Conservation (phyloP, 2,329 filamentous ascomycete genomes). For the Paracorniculantispora psalliotae region DNA sequence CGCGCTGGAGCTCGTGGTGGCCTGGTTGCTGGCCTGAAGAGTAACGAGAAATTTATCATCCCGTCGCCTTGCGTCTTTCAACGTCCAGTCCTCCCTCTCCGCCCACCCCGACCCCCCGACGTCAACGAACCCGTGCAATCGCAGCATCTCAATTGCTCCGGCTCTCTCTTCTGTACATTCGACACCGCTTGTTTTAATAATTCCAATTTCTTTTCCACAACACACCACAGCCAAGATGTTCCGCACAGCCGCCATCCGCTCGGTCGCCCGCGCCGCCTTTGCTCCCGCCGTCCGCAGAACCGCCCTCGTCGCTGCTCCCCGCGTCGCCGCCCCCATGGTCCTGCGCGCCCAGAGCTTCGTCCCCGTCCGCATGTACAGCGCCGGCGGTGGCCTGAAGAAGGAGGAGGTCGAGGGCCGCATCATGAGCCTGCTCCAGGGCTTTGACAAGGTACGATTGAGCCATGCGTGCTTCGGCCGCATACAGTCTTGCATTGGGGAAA, state of each 20-base stretch:
- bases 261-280: conserved; percentile 61
- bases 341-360: conserved; percentile 59
- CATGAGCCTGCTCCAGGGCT: conserved; percentile 87
- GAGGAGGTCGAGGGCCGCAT: conserved; percentile 88
- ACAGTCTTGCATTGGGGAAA: no score
- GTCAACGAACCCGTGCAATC: background rate
- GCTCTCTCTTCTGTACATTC: conserved; percentile 6
- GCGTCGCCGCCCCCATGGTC: conserved; percentile 55
- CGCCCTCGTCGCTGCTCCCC: conserved; percentile 53
- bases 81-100: conserved; percentile 1
- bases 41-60: conserved; percentile 45
- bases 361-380: conserved; percentile 80
- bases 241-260: conserved; percentile 78
- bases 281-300: conserved; percentile 54
- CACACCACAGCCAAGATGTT: conserved; percentile 60
- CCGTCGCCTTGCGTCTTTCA: no score
- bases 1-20: background rate
- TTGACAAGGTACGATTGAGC: conserved; percentile 67
- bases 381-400: conserved; percentile 71
- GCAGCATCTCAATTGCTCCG: conserved; percentile 14
- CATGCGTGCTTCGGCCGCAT: no score
- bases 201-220: background rate
- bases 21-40: conserved; percentile 3
- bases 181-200: background rate
- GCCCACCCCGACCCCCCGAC: conserved; percentile 17